Conservation (phyloP, 2,329 filamentous ascomycete species). For the Penicillium thymicola region DNA sequence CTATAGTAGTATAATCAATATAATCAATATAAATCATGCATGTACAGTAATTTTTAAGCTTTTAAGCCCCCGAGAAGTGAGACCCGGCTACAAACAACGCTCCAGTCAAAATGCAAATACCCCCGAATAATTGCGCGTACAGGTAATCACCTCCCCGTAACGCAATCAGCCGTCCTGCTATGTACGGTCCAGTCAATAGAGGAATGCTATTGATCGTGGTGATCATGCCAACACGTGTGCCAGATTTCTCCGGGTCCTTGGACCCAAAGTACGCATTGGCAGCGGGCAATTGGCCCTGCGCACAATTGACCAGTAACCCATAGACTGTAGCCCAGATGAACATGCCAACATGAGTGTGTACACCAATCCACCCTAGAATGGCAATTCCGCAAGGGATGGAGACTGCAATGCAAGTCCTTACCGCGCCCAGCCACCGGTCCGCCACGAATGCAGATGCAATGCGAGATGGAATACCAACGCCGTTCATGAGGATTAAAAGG, state of each 20-base stretch:
- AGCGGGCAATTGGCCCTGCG: slow-evolving; percentile 47
- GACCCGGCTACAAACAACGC: slow-evolving; percentile 7
- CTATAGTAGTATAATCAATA: too few relatives aligned
- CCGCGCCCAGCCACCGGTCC: slow-evolving; percentile 7
- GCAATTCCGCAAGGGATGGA: slow-evolving; percentile 10
- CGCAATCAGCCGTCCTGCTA: slow-evolving; percentile 48
- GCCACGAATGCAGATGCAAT: slow-evolving; percentile 7
- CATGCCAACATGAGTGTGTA: slow-evolving; percentile 20
- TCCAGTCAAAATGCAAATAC: slow-evolving; percentile 16
- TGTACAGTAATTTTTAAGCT: background rate
- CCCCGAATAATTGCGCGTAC: slow-evolving; percentile 47
- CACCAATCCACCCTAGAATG: slow-evolving; percentile 8
- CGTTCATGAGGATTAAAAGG: slow-evolving; percentile 7
- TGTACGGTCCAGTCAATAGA: slow-evolving; percentile 45
- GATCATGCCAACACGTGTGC: slow-evolving; percentile 49
- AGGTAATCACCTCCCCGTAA: slow-evolving; percentile 41
- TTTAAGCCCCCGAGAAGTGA: slow-evolving; percentile 5
- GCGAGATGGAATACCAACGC: slow-evolving; percentile 5
- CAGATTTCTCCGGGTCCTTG: slow-evolving; percentile 46
- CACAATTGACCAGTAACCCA: slow-evolving; percentile 44
- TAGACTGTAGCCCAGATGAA: slow-evolving; percentile 47
- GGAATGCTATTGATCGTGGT: slow-evolving; percentile 47
- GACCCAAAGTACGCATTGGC: slow-evolving; percentile 39
- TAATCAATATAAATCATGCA: background rate
- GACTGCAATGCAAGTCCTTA: slow-evolving; percentile 8